phyloP scores from a whole-genome alignment of 768 basidiomycete genomes.

The Suillus brevipes region DNA sequence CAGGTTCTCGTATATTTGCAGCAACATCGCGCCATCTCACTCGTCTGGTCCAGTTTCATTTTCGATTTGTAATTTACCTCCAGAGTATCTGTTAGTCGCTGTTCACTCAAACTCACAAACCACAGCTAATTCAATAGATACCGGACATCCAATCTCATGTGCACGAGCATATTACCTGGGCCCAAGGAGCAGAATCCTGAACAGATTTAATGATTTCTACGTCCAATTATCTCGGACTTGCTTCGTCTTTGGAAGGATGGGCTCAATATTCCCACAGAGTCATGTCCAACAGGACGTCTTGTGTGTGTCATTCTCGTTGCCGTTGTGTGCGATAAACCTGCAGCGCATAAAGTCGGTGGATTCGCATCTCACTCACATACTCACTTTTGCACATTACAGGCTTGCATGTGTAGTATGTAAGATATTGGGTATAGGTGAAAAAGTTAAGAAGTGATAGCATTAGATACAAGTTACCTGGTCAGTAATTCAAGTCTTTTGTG shows the following conservation, averaged over 20 bases:
- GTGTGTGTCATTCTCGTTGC: too few relatives aligned
- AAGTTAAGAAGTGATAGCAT: too few relatives aligned
- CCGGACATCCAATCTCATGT: conserved; percentile 11
- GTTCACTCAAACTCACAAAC: too few relatives aligned
- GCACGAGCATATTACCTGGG: conserved; percentile 27
- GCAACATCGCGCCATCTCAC: conserved; percentile 36
- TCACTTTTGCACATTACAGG: too few relatives aligned
- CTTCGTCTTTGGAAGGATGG: conserved; percentile 25
- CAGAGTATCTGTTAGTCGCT: conserved; percentile 22
- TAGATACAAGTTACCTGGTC: too few relatives aligned
- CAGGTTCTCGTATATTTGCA: conserved; percentile 37
- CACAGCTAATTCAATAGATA: not conserved
- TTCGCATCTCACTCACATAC: too few relatives aligned
- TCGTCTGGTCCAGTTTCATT: conserved; percentile 35
- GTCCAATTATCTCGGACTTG: conserved; percentile 28
- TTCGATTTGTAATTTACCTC: conserved; percentile 31
- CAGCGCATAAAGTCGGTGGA: too few relatives aligned
- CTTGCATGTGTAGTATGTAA: too few relatives aligned
- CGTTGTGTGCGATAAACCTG: too few relatives aligned
- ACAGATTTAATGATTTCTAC: conserved; percentile 27
- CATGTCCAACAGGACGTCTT: conserved; percentile 21
- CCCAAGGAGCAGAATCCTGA: conserved; percentile 29
- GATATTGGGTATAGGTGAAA: too few relatives aligned
- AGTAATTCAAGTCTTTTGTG: too few relatives aligned
- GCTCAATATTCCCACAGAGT: not conserved